Percentiles rank a stretch among this genome's conserved stretches.
Conservation (phyloP, 768 basidiomycete species). For the Pisolithus microcarpus region DNA sequence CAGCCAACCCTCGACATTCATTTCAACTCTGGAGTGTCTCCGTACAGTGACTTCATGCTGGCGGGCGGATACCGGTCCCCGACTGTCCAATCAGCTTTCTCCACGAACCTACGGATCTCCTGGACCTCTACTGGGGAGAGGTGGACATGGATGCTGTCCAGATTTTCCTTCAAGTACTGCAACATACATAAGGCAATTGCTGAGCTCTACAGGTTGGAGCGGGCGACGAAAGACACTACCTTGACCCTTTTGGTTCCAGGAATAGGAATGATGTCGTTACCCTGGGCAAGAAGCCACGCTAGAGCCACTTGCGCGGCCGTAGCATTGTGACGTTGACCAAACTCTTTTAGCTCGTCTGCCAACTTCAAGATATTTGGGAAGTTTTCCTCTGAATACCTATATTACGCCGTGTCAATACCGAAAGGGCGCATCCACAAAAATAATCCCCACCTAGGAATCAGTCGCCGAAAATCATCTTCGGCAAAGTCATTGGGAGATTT, state of each 20-base stretch:
- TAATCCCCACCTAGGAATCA: constrained; percentile 18
- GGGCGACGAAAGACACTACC: constrained; percentile 3
- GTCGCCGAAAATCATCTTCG: constrained; percentile 18
- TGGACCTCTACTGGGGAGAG: constrained; percentile 33
- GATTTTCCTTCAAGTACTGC: constrained; percentile 41
- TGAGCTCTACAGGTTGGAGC: not conserved
- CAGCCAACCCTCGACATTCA: not conserved
- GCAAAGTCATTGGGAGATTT: constrained; percentile 29
- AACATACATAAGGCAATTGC: not conserved
- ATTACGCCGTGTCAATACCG: not conserved
- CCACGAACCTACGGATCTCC: constrained; percentile 31
- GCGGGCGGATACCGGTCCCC: constrained; percentile 21
- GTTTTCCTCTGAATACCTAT: constrained; percentile 33
- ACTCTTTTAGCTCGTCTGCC: constrained; percentile 24
- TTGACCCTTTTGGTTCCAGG: constrained; percentile 33
- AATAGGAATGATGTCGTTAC: constrained; percentile 33
- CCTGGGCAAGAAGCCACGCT: constrained; percentile 36
- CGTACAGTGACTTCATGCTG: constrained; percentile 5
- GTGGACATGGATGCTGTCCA: constrained; percentile 27
- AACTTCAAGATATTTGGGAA: constrained; percentile 39
- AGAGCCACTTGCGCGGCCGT: constrained; percentile 35
- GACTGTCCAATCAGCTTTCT: constrained; percentile 19
- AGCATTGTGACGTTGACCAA: constrained; percentile 29
- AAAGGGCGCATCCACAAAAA: constrained; percentile 11
- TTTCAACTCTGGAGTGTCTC: constrained; percentile 13